Base-by-base conservation (phyloP, 208 protist genomes). In the Crithidia brevicula region DNA sequence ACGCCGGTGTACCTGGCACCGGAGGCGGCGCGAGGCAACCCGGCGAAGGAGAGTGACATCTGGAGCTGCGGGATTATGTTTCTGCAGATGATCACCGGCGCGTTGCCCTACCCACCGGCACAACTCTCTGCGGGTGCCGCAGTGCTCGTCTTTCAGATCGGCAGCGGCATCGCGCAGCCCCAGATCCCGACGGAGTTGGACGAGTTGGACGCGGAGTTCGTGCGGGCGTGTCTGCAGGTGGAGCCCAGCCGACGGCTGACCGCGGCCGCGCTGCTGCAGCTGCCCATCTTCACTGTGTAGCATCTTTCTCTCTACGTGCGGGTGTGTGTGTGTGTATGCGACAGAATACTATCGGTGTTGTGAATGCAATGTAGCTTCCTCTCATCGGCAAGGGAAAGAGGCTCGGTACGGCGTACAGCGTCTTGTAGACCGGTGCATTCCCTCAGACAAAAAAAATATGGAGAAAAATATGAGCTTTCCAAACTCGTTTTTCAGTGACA, bases 31-130 rank as follows among this genome's bases (percentile, higher is more conserved):
- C 74, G 81, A 9, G 92, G 92, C 36, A 81, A 58, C 27, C 76
- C 92, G 2, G 85, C 77, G 50, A 82, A 82, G 63, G 76, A 82
- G 42, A 94, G 86, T 28, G 92, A 97, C 65, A 82, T 97, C 30
- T 97, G 90, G 89, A 91, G 86, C 28, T 90, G 89, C 51, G 92
- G 92, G 34, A 88, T 97, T 45, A 91, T 93, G 79, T 93, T 91
- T 50, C 60, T 94, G 46, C 87, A 97, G 78, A 87, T 95, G 38
- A 69, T 96, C 56, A 93, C 83, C 2, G 92, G 92, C 11, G 59
- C 43, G 23, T 66, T 95, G 60, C 89, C 92, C 15, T 97, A 95
- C 72, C n/a, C 87, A 11, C 53, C 72, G 30, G 62, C 82, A 46
- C 73, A 89, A 74, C 75, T 93, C 1, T 23, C 50, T 25, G 80